Percentiles rank a stretch among this genome's conserved stretches.
Evolutionary conservation across 495 filamentous ascomycete species (phyloP).

Genomic region (Paragyromitra xinjiangensis): DNA sequence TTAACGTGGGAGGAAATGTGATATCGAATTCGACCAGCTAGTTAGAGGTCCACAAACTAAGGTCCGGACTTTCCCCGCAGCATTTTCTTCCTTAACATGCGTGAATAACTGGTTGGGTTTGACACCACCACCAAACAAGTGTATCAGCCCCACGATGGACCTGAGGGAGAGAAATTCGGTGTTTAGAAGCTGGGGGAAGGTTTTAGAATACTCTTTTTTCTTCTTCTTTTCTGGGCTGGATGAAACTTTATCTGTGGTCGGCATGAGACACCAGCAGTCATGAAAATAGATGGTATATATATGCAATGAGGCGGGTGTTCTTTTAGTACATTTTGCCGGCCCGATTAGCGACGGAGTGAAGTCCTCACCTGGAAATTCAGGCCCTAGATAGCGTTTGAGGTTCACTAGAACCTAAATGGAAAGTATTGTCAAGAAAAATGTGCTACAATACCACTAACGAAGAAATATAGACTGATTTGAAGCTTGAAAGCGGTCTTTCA

Average conservation of each 20-base stretch:
- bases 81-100: not conserved
- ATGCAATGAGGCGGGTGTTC: not conserved
- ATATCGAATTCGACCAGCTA: constrained; percentile 9
- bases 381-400: not conserved
- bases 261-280: not conserved
- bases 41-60: not conserved
- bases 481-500: not conserved
- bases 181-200: not conserved
- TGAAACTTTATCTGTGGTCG: not conserved
- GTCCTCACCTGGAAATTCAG: not conserved
- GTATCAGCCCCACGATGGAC: not conserved
- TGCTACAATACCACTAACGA: not conserved
- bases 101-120: constrained; percentile 5
- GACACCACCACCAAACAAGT: not conserved
- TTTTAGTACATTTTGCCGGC: not conserved
- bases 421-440: constrained; percentile 4
- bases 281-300: not conserved
- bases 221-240: not conserved
- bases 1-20: not conserved
- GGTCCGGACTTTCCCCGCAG: not conserved
- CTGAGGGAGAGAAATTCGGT: not conserved
- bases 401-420: constrained; percentile 4
- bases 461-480: not conserved
- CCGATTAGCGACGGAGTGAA: not conserved
- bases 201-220: not conserved